Evolutionary conservation across 2,329 filamentous ascomycete genomes (phyloP).

Genomic region (Colletotrichum liriopes): DNA sequence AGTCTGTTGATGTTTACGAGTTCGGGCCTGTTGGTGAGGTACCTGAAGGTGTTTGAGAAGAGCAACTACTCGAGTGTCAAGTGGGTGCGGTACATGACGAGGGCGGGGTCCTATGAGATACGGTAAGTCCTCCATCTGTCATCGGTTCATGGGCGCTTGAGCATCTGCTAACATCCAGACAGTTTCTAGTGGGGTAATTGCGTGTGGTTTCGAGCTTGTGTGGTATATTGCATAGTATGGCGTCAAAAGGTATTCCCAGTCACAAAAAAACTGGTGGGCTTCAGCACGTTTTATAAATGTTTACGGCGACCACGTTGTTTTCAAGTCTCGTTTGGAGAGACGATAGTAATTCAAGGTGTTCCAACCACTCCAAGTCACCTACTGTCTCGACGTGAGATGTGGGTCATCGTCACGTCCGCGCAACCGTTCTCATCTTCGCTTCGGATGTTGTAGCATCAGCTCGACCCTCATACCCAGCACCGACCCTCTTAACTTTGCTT

Average conservation of each 20-base stretch:
- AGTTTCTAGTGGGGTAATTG: constrained; percentile 53
- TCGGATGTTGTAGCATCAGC: not conserved
- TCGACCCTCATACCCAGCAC: not conserved
- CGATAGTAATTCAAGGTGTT: constrained; percentile 39
- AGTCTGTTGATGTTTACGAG: constrained; percentile 98
- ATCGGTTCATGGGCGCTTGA: not conserved
- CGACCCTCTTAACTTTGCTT: not conserved
- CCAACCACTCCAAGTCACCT: not conserved
- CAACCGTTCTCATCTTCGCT: not conserved
- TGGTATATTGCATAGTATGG: constrained; percentile 42
- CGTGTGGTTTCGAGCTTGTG: constrained; percentile 36
- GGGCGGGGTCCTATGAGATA: constrained; percentile 98
- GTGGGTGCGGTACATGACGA: constrained; percentile 99
- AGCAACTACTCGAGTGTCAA: constrained; percentile 99
- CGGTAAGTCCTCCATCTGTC: constrained; percentile 66
- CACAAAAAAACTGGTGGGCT: constrained; percentile 33
- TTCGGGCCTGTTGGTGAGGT: constrained; percentile 90
- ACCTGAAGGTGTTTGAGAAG: constrained; percentile 99
- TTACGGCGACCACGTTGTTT: constrained; percentile 33
- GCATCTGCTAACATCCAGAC: constrained; percentile 35
- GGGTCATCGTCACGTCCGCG: not conserved
- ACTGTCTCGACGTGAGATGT: not conserved
- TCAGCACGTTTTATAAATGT: constrained; percentile 38
- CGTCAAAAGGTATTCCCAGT: constrained; percentile 43
- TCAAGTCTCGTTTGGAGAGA: constrained; percentile 33